Percentiles rank a stretch among this genome's conserved stretches.
These are phyloP conservation scores for Boletus fagicola DNA, from an alignment of 768 basidiomycete species.

Conservation along the genomic window DNA sequence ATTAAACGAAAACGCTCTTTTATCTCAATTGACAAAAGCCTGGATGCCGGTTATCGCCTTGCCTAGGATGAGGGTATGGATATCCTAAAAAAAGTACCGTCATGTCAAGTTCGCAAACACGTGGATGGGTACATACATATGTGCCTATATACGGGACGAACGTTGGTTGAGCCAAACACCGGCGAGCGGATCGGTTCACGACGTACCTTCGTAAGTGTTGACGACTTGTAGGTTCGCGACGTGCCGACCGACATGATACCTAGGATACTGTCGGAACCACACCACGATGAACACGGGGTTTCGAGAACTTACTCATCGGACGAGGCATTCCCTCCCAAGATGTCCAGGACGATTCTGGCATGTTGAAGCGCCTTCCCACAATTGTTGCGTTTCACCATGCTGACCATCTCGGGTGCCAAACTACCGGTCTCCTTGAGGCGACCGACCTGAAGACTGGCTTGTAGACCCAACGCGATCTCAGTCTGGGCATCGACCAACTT, in stretches of 20 bases:
- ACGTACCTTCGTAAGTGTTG: constrained; percentile 87
- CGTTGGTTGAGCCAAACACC: constrained; percentile 3
- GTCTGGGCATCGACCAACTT: constrained; percentile 94
- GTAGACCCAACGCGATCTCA: constrained; percentile 75
- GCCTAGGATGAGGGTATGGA: constrained; percentile 89
- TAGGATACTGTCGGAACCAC: constrained; percentile 25
- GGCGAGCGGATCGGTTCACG: neutral
- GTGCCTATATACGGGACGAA: constrained; percentile 43
- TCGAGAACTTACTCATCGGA: constrained; percentile 73
- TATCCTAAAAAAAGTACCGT: constrained; percentile 53
- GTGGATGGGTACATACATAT: constrained; percentile 41
- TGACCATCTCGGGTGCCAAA: constrained; percentile 88
- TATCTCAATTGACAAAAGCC: constrained; percentile 69
- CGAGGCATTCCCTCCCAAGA: constrained; percentile 91
- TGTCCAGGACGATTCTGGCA: constrained; percentile 76
- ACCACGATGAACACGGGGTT: neutral
- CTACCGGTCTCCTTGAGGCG: constrained; percentile 78
- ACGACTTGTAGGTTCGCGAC: constrained; percentile 95
- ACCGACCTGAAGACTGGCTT: constrained; percentile 77
- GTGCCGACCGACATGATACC: constrained; percentile 93
- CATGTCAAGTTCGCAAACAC: neutral
- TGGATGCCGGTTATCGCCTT: constrained; percentile 88
- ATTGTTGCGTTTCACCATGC: constrained; percentile 93
- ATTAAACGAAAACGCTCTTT: neutral
- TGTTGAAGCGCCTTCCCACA: constrained; percentile 91